Evolutionary conservation across 768 basidiomycete genomes (phyloP).

Genomic region (Bullera alba): DNA sequence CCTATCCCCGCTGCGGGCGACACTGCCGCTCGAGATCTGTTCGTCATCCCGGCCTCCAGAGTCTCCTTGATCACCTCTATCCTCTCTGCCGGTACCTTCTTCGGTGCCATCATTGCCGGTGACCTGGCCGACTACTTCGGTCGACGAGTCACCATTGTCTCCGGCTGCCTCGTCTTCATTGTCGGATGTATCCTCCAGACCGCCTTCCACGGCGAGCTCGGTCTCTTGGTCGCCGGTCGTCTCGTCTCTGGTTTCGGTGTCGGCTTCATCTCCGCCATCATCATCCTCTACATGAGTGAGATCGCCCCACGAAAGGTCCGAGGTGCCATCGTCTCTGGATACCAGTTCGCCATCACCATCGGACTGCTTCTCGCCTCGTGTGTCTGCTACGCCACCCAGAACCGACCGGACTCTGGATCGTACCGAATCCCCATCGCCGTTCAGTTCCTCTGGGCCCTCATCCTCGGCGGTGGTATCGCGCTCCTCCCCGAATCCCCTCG

Average conservation of each 20-base stretch:
- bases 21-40: constrained; percentile 20
- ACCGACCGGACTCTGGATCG: constrained; percentile 37
- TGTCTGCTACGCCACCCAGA: constrained; percentile 45
- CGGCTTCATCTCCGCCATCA: constrained; percentile 44
- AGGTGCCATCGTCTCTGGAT: constrained; percentile 46
- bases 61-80: constrained; percentile 47
- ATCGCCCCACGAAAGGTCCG: constrained; percentile 45
- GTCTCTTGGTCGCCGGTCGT: constrained; percentile 42
- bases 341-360: constrained; percentile 46
- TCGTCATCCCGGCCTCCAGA: constrained; percentile 34
- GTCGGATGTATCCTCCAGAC: constrained; percentile 41
- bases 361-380: constrained; percentile 45
- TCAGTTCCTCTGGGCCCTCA: constrained; percentile 41
- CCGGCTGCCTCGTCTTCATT: constrained; percentile 36
- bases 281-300: constrained; percentile 47
- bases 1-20: constrained; percentile 23
- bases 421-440: constrained; percentile 47
- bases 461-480: constrained; percentile 44
- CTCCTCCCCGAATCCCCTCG: constrained; percentile 48
- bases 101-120: constrained; percentile 48
- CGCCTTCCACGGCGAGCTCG: constrained; percentile 38
- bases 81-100: constrained; percentile 48
- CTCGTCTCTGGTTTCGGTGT: constrained; percentile 41
- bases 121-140: constrained; percentile 47
- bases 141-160: constrained; percentile 41